Evolutionary conservation across 106 monocot species (phyloP).

Genomic region (Phalaenopsis equestris): DNA sequence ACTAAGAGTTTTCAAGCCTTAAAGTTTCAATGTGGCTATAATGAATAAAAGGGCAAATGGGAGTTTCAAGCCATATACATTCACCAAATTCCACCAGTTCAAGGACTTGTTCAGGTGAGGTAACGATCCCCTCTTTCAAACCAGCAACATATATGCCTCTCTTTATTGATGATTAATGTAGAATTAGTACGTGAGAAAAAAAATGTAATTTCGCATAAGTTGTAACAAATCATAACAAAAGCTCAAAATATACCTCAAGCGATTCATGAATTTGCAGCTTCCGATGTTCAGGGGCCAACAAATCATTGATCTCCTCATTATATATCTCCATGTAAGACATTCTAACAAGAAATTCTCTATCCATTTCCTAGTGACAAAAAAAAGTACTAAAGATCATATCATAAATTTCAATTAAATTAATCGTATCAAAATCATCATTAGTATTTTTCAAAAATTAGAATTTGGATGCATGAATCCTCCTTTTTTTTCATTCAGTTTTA

Average conservation of each 20-base stretch:
- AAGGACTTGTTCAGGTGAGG: constrained; percentile 72
- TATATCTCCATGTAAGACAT: constrained; percentile 99
- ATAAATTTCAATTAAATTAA: neutral
- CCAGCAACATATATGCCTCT: constrained; percentile 98
- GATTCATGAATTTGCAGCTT: constrained; percentile 92
- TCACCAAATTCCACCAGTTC: constrained; percentile 89
- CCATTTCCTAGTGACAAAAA: constrained; percentile 33
- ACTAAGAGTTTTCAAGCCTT: constrained; percentile 4
- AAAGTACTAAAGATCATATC: constrained; percentile 1
- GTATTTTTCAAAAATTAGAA: neutral
- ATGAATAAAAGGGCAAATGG: constrained; percentile 3
- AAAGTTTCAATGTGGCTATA: neutral
- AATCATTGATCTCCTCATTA: constrained; percentile 97
- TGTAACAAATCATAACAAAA: neutral
- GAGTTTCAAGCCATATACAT: constrained; percentile 41
- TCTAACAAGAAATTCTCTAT: constrained; percentile 84
- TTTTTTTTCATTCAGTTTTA: neutral
- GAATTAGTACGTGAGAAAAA: neutral
- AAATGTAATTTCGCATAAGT: neutral
- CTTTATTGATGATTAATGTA: constrained; percentile 27
- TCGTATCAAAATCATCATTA: neutral
- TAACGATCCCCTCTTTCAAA: constrained; percentile 89
- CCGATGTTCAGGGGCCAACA: constrained; percentile 89
- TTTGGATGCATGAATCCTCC: neutral
- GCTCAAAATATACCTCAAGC: constrained; percentile 51